Conservation (phyloP, 2,329 filamentous ascomycete species). For the Colletotrichum scovillei region DNA sequence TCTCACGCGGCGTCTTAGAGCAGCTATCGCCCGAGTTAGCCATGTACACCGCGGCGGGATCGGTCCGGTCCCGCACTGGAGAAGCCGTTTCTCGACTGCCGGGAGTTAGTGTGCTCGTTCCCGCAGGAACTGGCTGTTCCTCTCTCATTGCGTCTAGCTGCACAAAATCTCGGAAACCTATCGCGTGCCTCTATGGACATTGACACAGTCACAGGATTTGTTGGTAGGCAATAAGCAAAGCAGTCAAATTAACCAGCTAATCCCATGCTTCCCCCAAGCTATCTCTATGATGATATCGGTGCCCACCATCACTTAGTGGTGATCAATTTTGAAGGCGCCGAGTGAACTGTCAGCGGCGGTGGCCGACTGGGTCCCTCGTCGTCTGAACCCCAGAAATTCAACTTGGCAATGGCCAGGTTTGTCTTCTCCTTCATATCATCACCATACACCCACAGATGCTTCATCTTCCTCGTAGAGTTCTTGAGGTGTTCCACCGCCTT, state of each 20-base stretch:
- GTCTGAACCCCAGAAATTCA: slow-evolving; percentile 8
- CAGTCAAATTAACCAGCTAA: neutral
- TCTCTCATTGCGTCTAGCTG: neutral
- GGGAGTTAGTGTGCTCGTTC: neutral
- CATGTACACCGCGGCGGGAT: neutral
- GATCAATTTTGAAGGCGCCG: neutral
- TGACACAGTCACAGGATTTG: too few species aligned
- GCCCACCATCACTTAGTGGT: neutral
- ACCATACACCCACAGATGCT: neutral
- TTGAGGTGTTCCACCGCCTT: neutral
- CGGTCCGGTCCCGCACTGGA: neutral
- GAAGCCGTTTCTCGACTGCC: neutral
- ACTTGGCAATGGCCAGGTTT: slow-evolving; percentile 14
- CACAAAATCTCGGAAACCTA: neutral
- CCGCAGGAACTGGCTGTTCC: neutral
- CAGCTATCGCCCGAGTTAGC: neutral
- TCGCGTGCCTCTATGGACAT: neutral
- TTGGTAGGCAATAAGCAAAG: too few species aligned
- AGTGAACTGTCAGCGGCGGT: neutral
- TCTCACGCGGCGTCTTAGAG: neutral
- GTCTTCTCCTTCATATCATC: slow-evolving; percentile 17
- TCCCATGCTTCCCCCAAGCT: too few species aligned
- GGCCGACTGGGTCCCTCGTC: neutral
- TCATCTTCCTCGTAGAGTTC: neutral
- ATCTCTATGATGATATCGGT: too few species aligned